Evolutionary conservation across 441 rosid species (phyloP).

Genomic region (Eruca vesicaria): DNA sequence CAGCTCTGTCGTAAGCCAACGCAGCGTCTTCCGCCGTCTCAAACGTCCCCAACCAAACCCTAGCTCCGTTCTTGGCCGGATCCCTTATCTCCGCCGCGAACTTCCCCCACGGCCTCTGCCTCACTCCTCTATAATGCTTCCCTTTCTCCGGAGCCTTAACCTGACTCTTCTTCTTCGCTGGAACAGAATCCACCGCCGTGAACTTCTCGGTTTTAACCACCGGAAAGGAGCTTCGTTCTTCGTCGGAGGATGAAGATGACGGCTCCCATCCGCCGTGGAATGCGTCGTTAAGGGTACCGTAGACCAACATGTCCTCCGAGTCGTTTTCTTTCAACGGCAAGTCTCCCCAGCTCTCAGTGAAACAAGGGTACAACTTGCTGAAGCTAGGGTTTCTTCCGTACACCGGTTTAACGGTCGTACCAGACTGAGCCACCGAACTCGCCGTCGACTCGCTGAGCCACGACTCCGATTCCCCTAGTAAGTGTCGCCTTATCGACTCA

Average conservation of each 20-base stretch:
- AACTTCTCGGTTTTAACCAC: slow-evolving; percentile 41
- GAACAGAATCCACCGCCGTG: not conserved
- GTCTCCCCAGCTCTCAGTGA: slow-evolving; percentile 82
- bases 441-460: slow-evolving; percentile 24
- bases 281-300: slow-evolving; percentile 66
- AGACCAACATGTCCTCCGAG: slow-evolving; percentile 84
- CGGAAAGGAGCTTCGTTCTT: slow-evolving; percentile 15
- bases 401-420: slow-evolving; percentile 25
- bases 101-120: slow-evolving; percentile 97
- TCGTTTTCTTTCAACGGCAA: slow-evolving; percentile 75
- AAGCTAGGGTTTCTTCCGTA: slow-evolving; percentile 57
- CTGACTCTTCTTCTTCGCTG: slow-evolving; percentile 8
- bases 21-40: slow-evolving; percentile 98
- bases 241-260: slow-evolving; percentile 3
- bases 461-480: slow-evolving; percentile 46
- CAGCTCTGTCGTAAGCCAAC: slow-evolving; percentile 89
- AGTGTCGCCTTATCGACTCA: slow-evolving; percentile 47
- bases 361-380: slow-evolving; percentile 57
- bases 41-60: slow-evolving; percentile 95
- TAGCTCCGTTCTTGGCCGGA: slow-evolving; percentile 89
- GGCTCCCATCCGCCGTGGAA: slow-evolving; percentile 74
- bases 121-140: slow-evolving; percentile 86
- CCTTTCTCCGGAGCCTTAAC: slow-evolving; percentile 44
- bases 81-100: slow-evolving; percentile 95
- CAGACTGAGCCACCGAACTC: slow-evolving; percentile 12